phyloP scores from a whole-genome alignment of 306 rosid species.

The Astragalus membranaceus region DNA sequence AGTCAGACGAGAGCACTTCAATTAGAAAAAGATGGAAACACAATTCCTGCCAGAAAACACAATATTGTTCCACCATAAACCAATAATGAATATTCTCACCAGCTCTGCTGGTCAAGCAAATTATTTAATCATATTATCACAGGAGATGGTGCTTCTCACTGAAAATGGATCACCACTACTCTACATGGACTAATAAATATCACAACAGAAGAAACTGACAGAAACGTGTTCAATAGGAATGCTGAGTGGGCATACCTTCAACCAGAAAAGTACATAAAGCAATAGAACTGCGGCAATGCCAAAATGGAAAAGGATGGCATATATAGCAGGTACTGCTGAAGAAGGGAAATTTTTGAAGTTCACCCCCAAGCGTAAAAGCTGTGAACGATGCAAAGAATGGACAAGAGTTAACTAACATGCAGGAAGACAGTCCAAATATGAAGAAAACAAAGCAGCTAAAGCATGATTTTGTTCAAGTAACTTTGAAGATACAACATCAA shows the following conservation, averaged over 20 bases:
- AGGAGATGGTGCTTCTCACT: not conserved
- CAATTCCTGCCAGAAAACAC: too few relatives aligned
- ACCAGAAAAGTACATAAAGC: slow-evolving; percentile 81
- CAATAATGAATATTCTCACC: too few relatives aligned
- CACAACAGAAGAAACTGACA: not conserved
- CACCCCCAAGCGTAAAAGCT: slow-evolving; percentile 74
- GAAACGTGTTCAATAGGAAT: slow-evolving; percentile 8
- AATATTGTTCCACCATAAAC: too few relatives aligned
- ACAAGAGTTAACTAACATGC: not conserved
- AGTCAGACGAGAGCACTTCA: not conserved
- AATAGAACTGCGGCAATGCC: slow-evolving; percentile 73
- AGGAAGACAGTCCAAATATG: not conserved
- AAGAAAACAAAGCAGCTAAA: not conserved
- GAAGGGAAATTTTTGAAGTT: slow-evolving; percentile 84
- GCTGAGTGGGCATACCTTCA: slow-evolving; percentile 56
- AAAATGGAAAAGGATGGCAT: slow-evolving; percentile 66
- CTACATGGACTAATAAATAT: not conserved
- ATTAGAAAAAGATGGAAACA: too few relatives aligned
- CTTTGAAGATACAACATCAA: not conserved
- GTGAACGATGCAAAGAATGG: slow-evolving; percentile 26
- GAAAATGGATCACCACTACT: not conserved
- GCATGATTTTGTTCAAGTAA: not conserved
- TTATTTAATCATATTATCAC: too few relatives aligned
- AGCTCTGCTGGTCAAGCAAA: too few relatives aligned
- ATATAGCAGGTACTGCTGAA: slow-evolving; percentile 51